phyloP scores from a whole-genome alignment of 2,329 filamentous ascomycete genomes.

The Beauveria sp. region DNA sequence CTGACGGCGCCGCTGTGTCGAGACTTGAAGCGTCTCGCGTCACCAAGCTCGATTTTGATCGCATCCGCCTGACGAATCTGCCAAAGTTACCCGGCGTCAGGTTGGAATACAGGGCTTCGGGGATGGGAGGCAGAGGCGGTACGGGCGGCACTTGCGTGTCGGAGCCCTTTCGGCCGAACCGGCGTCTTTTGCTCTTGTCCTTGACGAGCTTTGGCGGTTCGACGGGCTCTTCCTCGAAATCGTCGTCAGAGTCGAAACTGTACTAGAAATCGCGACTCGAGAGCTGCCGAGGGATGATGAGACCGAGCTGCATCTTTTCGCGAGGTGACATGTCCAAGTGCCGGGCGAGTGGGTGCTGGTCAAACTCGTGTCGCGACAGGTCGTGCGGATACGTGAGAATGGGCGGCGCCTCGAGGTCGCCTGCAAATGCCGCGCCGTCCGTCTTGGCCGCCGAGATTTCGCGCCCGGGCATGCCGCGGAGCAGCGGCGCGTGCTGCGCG shows the following conservation, averaged over 20 bases:
- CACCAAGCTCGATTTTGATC: conserved; percentile 14
- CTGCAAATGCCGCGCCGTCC: conserved; percentile 27
- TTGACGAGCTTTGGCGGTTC: conserved; percentile 9
- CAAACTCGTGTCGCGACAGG: conserved; percentile 26
- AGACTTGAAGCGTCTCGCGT: not conserved
- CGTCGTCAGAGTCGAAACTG: conserved; percentile 28
- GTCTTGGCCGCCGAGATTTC: conserved; percentile 31
- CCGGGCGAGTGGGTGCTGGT: conserved; percentile 29
- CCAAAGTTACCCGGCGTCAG: conserved; percentile 20
- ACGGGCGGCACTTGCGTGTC: conserved; percentile 18
- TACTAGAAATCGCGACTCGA: conserved; percentile 30
- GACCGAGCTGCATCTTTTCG: conserved; percentile 25
- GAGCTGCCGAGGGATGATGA: conserved; percentile 27
- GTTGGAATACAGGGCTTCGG: conserved; percentile 20
- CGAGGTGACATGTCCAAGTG: conserved; percentile 21
- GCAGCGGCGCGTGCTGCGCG: conserved; percentile 31
- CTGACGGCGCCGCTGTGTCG: not conserved
- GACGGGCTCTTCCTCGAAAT: conserved; percentile 16
- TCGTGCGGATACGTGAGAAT: conserved; percentile 28
- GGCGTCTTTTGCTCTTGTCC: conserved; percentile 6
- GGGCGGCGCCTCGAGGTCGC: conserved; percentile 22
- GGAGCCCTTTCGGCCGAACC: not conserved
- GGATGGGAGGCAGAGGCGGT: conserved; percentile 25
- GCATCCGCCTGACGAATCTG: conserved; percentile 22
- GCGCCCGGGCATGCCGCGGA: conserved; percentile 31